Evolutionary conservation across 2,329 filamentous ascomycete genomes (phyloP).

Genomic region (Basipetospora chlamydospora): DNA sequence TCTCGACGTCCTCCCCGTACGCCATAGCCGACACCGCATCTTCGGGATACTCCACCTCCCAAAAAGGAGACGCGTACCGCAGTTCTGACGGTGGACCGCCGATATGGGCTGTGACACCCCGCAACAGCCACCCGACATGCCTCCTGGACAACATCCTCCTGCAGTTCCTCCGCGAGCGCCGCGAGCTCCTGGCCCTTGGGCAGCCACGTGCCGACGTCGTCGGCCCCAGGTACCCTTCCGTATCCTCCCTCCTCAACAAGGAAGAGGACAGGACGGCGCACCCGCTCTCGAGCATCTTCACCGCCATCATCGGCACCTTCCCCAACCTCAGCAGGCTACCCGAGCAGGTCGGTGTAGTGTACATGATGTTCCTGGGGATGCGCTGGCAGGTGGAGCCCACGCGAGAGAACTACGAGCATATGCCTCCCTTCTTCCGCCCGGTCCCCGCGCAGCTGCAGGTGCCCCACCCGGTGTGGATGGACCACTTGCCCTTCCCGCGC

Average conservation of each 20-base stretch:
- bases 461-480: slow-evolving; percentile 67
- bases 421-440: slow-evolving; percentile 62
- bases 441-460: slow-evolving; percentile 48
- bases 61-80: background rate
- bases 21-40: background rate
- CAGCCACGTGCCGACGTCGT: slow-evolving; percentile 49
- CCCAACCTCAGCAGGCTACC: slow-evolving; percentile 65
- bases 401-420: slow-evolving; percentile 60
- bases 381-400: slow-evolving; percentile 74
- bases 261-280: slow-evolving; percentile 48
- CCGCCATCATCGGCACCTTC: slow-evolving; percentile 73
- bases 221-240: slow-evolving; percentile 66
- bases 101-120: slow-evolving; percentile 39
- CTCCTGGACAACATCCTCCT: slow-evolving; percentile 67
- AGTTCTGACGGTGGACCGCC: slow-evolving; percentile 14
- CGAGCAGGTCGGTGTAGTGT: slow-evolving; percentile 69
- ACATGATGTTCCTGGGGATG: slow-evolving; percentile 78
- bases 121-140: slow-evolving; percentile 41
- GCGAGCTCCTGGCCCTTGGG: slow-evolving; percentile 50
- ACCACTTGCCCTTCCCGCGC: slow-evolving; percentile 64
- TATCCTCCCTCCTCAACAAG: slow-evolving; percentile 65
- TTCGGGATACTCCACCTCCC: background rate
- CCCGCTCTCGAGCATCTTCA: slow-evolving; percentile 71
- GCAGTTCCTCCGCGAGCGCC: slow-evolving; percentile 60
- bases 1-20: background rate